Base-by-base conservation (phyloP, 2,329 filamentous ascomycete genomes). In the Huntiella omanensis region DNA sequence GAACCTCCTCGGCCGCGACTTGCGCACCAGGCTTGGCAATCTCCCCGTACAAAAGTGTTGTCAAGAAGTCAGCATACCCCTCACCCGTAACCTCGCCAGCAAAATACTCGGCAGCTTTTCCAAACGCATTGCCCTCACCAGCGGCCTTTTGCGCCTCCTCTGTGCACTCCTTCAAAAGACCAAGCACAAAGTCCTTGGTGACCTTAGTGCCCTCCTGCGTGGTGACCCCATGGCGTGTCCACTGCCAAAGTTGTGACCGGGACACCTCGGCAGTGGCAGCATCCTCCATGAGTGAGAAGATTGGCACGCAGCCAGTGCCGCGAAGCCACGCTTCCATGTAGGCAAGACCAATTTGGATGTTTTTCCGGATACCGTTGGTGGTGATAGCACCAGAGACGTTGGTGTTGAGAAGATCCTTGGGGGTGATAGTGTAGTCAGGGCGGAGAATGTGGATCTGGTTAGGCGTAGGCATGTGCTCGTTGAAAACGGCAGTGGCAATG, bases 241-340 rank as follows among this genome's bases (percentile, higher is more conserved):
- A 98, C 63, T 98, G 91, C 88, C 88, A 94, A 40, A 98, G 73
- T 69, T 98, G 91, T 54, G 77, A 84, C 56, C 91, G 80, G 48
- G 83, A 92, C 4, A 98, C 91, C 63, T 98, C 91, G 43, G 91
- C 91, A 1, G 91, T 98, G 17, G 91, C 91, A 13, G 91, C 91
- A 56, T 96, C 91, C 68, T 98, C 91, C 88, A 96, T 96, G 47
- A 96, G 71, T 62, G 81, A 93, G 71, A 96, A 95, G 66, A 96
- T 95, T 42, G 91, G 91, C 45, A 96, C 87, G 57, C 91, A 98
- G 49, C 91, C 91, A 16, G 96, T 74, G 33, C 88, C 91, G 52
- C 87, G 81, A 50, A 96, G 71, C 91, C 91, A 98, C 51, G 85
- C 91, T 66, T 98, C 91, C 88, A 96, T 98, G 67, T 98, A 98